Evolutionary conservation across 108 stramenopile species (phyloP).

Genomic region (Skeletonema costatum): DNA sequence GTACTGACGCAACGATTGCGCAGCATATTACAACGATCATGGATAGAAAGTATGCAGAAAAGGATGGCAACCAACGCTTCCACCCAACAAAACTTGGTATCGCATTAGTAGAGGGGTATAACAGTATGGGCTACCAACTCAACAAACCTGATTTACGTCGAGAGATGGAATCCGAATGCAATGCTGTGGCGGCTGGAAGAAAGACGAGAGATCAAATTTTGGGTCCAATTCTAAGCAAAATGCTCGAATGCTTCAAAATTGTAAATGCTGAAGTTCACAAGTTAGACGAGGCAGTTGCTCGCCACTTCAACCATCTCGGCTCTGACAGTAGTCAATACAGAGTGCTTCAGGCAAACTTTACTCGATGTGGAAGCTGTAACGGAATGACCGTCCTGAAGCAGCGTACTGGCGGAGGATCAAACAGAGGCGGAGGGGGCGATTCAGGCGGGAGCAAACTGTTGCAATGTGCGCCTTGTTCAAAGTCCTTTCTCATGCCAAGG

Average conservation of each 20-base stretch:
- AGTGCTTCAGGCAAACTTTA: constrained; percentile 61
- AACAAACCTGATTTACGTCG: constrained; percentile 91
- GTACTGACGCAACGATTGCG: constrained; percentile 96
- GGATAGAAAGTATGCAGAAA: constrained; percentile 83
- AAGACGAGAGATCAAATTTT: constrained; percentile 82
- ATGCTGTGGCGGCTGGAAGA: constrained; percentile 68
- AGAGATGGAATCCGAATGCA: constrained; percentile 84
- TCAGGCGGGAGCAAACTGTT: constrained; percentile 53
- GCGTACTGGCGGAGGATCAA: constrained; percentile 30
- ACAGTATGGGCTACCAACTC: constrained; percentile 94
- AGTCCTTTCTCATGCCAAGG: constrained; percentile 63
- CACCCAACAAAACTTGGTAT: constrained; percentile 86
- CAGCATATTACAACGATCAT: constrained; percentile 86
- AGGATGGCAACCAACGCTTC: constrained; percentile 79
- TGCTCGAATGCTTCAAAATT: constrained; percentile 71
- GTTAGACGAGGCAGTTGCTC: constrained; percentile 81
- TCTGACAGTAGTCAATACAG: constrained; percentile 45
- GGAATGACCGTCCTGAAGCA: constrained; percentile 67
- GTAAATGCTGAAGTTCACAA: constrained; percentile 82
- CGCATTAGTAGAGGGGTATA: constrained; percentile 93
- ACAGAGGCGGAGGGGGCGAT: constrained; percentile 34
- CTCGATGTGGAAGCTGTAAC: constrained; percentile 72
- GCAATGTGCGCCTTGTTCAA: constrained; percentile 69
- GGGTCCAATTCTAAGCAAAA: constrained; percentile 72
- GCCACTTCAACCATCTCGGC: constrained; percentile 71